Evolutionary conservation across 768 basidiomycete species (phyloP).

Genomic region (Royoungia palumana): DNA sequence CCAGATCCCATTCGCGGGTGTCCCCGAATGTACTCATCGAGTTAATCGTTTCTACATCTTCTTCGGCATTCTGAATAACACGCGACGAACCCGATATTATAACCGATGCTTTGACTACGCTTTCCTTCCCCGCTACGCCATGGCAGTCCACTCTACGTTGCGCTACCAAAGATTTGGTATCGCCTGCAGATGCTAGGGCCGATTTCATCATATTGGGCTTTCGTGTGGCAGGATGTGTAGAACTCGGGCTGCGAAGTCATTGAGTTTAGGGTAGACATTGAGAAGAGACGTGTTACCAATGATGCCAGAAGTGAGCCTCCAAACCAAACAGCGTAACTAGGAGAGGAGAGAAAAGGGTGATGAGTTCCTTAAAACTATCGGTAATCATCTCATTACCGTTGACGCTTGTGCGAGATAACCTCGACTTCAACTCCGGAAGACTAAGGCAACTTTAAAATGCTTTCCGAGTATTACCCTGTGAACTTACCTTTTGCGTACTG

Average conservation of each 20-base stretch:
- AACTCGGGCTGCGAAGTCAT: slow-evolving; percentile 73
- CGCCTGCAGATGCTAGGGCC: slow-evolving; percentile 90
- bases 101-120: not conserved
- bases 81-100: not conserved
- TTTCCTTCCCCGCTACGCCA: not conserved
- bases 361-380: slow-evolving; percentile 2
- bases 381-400: slow-evolving; percentile 52
- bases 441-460: slow-evolving; percentile 36
- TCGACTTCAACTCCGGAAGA: slow-evolving; percentile 97
- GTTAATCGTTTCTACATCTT: not conserved
- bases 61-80: slow-evolving; percentile 6
- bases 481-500: slow-evolving; percentile 59
- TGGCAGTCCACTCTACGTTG: slow-evolving; percentile 45
- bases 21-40: not conserved
- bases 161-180: slow-evolving; percentile 92
- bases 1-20: not conserved
- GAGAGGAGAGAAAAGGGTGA: not conserved
- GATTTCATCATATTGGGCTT: slow-evolving; percentile 91
- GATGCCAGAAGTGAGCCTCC: slow-evolving; percentile 94
- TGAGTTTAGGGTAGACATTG: not conserved
- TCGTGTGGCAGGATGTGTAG: slow-evolving; percentile 90
- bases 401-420: slow-evolving; percentile 97
- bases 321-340: slow-evolving; percentile 94
- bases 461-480: not conserved
- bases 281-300: slow-evolving; percentile 52